Conservation (phyloP, 106 monocot species). For the Dioscorea dumetorum region DNA sequence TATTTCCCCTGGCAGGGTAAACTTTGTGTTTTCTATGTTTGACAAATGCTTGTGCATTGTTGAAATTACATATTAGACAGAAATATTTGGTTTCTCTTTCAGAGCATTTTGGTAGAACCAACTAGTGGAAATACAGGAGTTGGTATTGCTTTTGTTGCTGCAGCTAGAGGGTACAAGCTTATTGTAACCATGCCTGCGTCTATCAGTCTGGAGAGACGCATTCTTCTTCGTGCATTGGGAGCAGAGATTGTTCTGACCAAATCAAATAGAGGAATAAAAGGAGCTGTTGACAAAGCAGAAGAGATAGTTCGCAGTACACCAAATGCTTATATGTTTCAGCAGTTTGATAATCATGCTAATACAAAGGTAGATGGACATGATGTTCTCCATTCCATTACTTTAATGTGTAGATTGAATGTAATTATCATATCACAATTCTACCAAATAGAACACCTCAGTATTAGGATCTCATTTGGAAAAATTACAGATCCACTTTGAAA, state of each 20-base stretch:
- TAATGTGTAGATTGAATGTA: no score
- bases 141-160: conserved; percentile 86
- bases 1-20: conserved; percentile 73
- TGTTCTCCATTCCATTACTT: not conserved
- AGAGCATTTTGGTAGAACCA: conserved; percentile 86
- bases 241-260: conserved; percentile 90
- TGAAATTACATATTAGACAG: not conserved
- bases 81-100: conserved; percentile 8
- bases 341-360: conserved; percentile 87
- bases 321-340: conserved; percentile 89
- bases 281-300: conserved; percentile 83
- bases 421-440: no score
- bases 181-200: conserved; percentile 87
- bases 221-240: conserved; percentile 77
- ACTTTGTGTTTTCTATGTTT: not conserved
- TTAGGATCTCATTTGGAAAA: conserved; percentile 40
- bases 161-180: conserved; percentile 82
- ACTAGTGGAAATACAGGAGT: conserved; percentile 87
- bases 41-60: not conserved
- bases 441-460: not conserved
- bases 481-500: conserved; percentile 96
- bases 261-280: conserved; percentile 73
- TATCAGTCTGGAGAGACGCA: conserved; percentile 72
- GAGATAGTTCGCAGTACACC: conserved; percentile 56
- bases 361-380: conserved; percentile 46